Evolutionary conservation across 2,329 filamentous ascomycete species (phyloP).

Genomic region (Graphiopsis chlorocephala): DNA sequence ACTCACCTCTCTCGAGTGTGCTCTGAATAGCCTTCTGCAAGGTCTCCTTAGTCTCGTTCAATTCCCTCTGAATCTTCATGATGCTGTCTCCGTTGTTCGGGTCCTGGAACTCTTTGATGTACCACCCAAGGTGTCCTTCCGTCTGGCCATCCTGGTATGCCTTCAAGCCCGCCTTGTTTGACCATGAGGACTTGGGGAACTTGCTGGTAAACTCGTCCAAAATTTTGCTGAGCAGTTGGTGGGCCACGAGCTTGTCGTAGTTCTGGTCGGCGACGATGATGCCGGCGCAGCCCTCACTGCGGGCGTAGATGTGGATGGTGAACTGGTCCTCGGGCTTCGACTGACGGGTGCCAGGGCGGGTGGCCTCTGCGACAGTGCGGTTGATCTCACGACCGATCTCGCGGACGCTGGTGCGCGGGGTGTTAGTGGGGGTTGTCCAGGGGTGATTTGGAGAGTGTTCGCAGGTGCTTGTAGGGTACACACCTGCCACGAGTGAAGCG

Average conservation of each 20-base stretch:
- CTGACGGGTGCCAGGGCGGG: constrained; percentile 74
- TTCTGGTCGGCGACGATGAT: constrained; percentile 19
- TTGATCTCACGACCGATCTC: constrained; percentile 82
- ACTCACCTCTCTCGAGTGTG: constrained; percentile 70
- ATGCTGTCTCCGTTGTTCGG: constrained; percentile 87
- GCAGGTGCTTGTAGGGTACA: neutral
- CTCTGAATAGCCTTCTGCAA: constrained; percentile 95
- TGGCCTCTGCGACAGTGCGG: constrained; percentile 84
- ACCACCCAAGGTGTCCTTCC: constrained; percentile 36
- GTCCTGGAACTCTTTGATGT: constrained; percentile 78
- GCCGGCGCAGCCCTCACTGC: constrained; percentile 45
- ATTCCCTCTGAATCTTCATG: constrained; percentile 79
- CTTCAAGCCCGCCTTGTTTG: constrained; percentile 64
- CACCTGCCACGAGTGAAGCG: constrained; percentile 63
- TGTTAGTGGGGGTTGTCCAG: constrained; percentile 3
- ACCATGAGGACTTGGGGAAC: constrained; percentile 69
- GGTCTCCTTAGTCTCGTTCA: constrained; percentile 96
- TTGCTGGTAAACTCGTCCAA: constrained; percentile 81
- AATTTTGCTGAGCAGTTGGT: constrained; percentile 82
- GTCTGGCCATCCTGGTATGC: constrained; percentile 54
- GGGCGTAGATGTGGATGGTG: constrained; percentile 54
- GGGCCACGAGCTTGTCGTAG: constrained; percentile 58
- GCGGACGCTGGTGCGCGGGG: constrained; percentile 44
- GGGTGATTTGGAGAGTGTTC: neutral
- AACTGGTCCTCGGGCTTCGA: constrained; percentile 81